Percentiles rank a stretch among this genome's conserved stretches.
Conservation (phyloP, 2,329 filamentous ascomycete genomes). For the Trichoderma brevicompactum region DNA sequence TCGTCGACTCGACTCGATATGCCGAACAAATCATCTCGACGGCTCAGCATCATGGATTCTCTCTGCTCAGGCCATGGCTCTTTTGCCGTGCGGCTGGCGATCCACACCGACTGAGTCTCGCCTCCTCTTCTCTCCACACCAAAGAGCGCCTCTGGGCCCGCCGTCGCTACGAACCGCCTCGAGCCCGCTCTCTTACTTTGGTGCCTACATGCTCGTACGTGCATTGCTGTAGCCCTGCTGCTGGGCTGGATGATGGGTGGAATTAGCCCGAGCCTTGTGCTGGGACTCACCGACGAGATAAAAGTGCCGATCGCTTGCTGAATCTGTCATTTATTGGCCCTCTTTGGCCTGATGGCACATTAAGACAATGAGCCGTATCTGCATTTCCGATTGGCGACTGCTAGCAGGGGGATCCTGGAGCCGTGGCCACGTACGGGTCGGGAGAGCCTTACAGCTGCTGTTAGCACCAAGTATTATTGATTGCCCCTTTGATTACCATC, state of each 20-base stretch:
- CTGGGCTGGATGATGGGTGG: background rate
- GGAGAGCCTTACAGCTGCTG: slow-evolving; percentile 10
- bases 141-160: background rate
- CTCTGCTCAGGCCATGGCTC: no score
- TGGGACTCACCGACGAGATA: slow-evolving; percentile 5
- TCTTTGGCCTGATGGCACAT: slow-evolving; percentile 10
- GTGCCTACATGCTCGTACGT: background rate
- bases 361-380: slow-evolving; percentile 18
- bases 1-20: background rate
- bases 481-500: slow-evolving; percentile 27
- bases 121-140: background rate
- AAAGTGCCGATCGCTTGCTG: slow-evolving; percentile 23
- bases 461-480: background rate
- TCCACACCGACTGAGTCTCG: no score
- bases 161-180: slow-evolving; percentile 12
- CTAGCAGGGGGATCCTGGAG: slow-evolving; percentile 10
- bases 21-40: background rate
- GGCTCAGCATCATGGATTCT: background rate
- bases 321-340: background rate
- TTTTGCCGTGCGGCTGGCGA: no score
- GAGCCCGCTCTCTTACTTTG: background rate
- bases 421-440: slow-evolving; percentile 11
- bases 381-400: slow-evolving; percentile 28
- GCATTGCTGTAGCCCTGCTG: background rate
- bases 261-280: background rate